Conservation (phyloP, 2,329 filamentous ascomycete species). For the Penicillium sclerotiorum region DNA sequence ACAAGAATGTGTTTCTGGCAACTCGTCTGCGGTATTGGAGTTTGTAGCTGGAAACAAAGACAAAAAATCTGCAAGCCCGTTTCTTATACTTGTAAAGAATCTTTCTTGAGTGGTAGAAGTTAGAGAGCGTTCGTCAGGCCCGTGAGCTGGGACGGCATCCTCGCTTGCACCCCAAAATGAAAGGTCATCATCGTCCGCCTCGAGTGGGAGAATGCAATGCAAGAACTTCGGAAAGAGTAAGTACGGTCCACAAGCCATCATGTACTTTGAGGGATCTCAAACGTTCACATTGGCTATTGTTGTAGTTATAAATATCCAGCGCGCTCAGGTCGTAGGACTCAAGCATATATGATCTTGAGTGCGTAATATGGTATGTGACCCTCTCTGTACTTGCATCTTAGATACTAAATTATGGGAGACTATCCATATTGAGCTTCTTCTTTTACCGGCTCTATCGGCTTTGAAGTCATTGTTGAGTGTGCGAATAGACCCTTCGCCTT, state of each 20-base stretch:
- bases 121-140: neutral
- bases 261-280: neutral
- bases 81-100: neutral
- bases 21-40: neutral
- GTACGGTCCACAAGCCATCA: constrained; percentile 1
- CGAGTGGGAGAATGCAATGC: neutral
- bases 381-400: neutral
- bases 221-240: constrained; percentile 3
- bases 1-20: neutral
- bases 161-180: neutral
- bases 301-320: neutral
- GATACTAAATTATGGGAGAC: neutral
- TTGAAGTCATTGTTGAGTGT: neutral
- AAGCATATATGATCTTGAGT: neutral
- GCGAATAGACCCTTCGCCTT: neutral
- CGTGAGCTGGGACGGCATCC: neutral
- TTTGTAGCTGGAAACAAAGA: neutral
- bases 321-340: neutral
- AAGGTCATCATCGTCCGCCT: neutral
- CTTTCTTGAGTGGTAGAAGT: neutral
- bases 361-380: neutral
- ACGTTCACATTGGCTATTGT: neutral
- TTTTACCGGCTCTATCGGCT: neutral
- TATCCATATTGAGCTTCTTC: neutral
- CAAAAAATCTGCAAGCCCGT: neutral